Evolutionary conservation across 805 yeast species (phyloP).

Genomic region (Candida silvicultrix): DNA sequence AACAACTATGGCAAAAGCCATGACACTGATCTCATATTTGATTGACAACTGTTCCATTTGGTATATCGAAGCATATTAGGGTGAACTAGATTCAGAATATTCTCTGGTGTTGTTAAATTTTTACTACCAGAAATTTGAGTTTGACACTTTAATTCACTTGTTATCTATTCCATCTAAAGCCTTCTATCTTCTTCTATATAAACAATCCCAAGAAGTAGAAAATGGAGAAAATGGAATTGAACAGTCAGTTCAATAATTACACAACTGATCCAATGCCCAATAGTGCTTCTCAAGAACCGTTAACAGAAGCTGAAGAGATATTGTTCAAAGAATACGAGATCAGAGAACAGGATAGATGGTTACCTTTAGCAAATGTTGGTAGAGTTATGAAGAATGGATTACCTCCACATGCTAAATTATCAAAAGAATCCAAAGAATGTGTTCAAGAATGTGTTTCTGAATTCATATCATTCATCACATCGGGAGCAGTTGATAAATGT

Average conservation of each 20-base stretch:
- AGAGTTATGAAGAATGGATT: constrained; percentile 68
- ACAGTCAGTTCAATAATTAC: not conserved
- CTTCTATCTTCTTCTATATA: no score
- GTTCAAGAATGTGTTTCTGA: constrained; percentile 82
- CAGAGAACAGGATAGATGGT: constrained; percentile 74
- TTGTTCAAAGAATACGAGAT: constrained; percentile 36
- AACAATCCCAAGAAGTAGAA: no score
- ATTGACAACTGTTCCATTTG: no score
- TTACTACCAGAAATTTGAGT: no score
- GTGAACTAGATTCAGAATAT: no score
- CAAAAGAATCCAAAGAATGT: constrained; percentile 74
- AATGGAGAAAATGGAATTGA: not conserved
- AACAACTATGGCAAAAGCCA: no score
- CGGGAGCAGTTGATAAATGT: constrained; percentile 75
- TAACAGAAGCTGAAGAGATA: constrained; percentile 7
- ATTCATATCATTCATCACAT: constrained; percentile 73
- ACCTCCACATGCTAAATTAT: constrained; percentile 67
- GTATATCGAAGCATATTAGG: no score
- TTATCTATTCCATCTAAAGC: no score
- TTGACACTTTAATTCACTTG: no score
- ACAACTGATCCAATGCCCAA: not conserved
- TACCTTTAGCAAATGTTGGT: constrained; percentile 77
- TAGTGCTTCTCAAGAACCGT: not conserved
- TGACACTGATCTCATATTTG: no score
- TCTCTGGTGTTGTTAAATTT: no score